Evolutionary conservation across 306 rosid genomes (phyloP), one percentile per base, ranked within the genome.

Genomic region (Citrullus amarus): DNA sequence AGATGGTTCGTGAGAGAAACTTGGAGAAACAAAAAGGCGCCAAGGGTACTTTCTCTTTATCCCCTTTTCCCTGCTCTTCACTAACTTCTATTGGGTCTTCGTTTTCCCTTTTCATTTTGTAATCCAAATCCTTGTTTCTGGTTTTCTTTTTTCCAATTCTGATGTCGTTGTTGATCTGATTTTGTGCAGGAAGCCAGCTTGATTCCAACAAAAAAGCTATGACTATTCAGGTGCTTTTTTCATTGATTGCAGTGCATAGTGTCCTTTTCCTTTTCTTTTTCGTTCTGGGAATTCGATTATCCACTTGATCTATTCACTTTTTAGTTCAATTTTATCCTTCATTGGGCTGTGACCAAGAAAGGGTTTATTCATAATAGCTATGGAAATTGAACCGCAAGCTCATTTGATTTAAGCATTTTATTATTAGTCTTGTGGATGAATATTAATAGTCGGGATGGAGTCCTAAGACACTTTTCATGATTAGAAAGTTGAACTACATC

Each of bases 1-100:
- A 86, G 86, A 91, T 84, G 89, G 98, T 97, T 39, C 97, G 97
- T 30, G 96, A 93, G 89, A 90, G 78, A 80, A 91, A 93, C 85
- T 28, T 88, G 85, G 97, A 91, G 86, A 93, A 93, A 84, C 82
- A 66, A 72, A 91, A 84, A 22, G 90, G 79, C 9, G 18, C 85
- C 0, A 93, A 91, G 80, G 98, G 86, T 86, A 78, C 51, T 25
- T 62, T 36, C 39, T 43, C 18, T 60, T 39, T 10, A 16, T 15
- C 2, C 71, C 73, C 57, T 20, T 73, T 34, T 17, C 25, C 25
- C 1, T 50, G 2, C 69, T 39, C 34, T 4, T 38, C n/a, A 54
- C 1, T 50, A 14, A 46, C 39, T 56, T 11, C 38, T 9, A 20
- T 76, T 57, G 14, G 4, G 8, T 15, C 9, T 28, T 61, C 22